Evolutionary conservation across 2,329 filamentous ascomycete species (phyloP), one percentile per base, ranked within the genome.

Genomic region (Sphaerulina musiva): DNA sequence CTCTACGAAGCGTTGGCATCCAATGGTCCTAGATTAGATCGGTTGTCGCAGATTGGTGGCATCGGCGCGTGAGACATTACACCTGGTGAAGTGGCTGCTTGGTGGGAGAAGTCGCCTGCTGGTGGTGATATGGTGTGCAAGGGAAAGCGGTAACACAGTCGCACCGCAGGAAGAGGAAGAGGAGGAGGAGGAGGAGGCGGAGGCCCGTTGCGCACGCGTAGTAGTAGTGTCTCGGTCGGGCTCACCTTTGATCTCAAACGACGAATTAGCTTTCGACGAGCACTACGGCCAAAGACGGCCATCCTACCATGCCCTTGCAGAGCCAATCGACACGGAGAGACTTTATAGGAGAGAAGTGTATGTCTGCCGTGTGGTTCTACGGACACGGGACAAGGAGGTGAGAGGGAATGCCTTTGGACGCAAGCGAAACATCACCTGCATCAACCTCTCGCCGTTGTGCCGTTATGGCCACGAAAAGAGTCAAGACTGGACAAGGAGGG

Each of bases 61-160:
- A 60, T 56, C 26, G 55, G 46, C 56, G 51, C 46, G 17, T 41
- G 43, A 56, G 54, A 56, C 58, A 60, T 60, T 49, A 50, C 58
- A 54, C 53, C 56, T 50, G 55, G 45, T 29, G 41, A 46, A 50
- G 39, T n/a, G 45, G 31, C 7, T 20, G 10, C 17, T 26, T 44
- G 17, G 20, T 26, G 17, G 9, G 17, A 26, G 17, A 9, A 26
- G 17, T 29, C 3, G 8, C 2, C 17, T 26, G 7, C 17, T 44
- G 8, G 17, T 44, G 17, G 11, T 44, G 20, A 12, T 44, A 20
- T 44, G 20, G 9, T 44, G 42, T 44, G 42, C 20, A 26, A 23
- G 20, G 20, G 42, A 26, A 44, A 42, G 40, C 38, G 14, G 38
- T 6, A 40, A 20, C 17, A 44, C 17, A 12, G 20, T 12, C 26